phyloP scores from a whole-genome alignment of 2,329 filamentous ascomycete genomes.

The Fusarium paranaense region DNA sequence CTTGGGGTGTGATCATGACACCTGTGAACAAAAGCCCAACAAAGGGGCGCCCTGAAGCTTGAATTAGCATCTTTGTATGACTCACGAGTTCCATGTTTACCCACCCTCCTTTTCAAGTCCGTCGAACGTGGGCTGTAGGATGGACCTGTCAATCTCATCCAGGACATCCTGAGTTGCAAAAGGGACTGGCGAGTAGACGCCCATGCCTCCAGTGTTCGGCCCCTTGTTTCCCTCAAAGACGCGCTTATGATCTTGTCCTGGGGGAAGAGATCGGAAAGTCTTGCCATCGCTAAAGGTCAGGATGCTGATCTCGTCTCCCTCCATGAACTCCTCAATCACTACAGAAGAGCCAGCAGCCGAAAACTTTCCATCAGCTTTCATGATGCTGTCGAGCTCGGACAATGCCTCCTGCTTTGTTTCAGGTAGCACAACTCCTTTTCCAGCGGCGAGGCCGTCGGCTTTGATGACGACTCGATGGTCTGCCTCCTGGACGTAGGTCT shows the following conservation, averaged over 20 bases:
- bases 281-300: slow-evolving; percentile 76
- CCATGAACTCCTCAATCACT: slow-evolving; percentile 78
- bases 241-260: slow-evolving; percentile 80
- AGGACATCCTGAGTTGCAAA: slow-evolving; percentile 64
- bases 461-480: slow-evolving; percentile 77
- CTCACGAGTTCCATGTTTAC: not conserved
- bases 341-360: slow-evolving; percentile 75
- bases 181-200: slow-evolving; percentile 75
- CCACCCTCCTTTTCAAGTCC: slow-evolving; percentile 69
- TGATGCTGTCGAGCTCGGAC: slow-evolving; percentile 73
- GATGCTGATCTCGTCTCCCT: slow-evolving; percentile 77
- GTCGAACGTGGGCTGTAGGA: slow-evolving; percentile 72
- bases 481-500: slow-evolving; percentile 70
- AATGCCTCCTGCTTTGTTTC: slow-evolving; percentile 68
- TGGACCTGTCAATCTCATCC: slow-evolving; percentile 67
- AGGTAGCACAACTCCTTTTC: slow-evolving; percentile 68
- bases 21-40: slow-evolving; percentile 82
- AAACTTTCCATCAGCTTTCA: slow-evolving; percentile 72
- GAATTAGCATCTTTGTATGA: not conserved
- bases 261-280: slow-evolving; percentile 72
- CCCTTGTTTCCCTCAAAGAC: slow-evolving; percentile 76
- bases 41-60: slow-evolving; percentile 57
- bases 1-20: slow-evolving; percentile 82
- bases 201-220: slow-evolving; percentile 82
- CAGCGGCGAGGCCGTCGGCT: slow-evolving; percentile 78